Percentiles rank a stretch among this genome's conserved stretches.
Conservation (phyloP, 208 protist genomes). For the Endotrypanum monterogeii region DNA sequence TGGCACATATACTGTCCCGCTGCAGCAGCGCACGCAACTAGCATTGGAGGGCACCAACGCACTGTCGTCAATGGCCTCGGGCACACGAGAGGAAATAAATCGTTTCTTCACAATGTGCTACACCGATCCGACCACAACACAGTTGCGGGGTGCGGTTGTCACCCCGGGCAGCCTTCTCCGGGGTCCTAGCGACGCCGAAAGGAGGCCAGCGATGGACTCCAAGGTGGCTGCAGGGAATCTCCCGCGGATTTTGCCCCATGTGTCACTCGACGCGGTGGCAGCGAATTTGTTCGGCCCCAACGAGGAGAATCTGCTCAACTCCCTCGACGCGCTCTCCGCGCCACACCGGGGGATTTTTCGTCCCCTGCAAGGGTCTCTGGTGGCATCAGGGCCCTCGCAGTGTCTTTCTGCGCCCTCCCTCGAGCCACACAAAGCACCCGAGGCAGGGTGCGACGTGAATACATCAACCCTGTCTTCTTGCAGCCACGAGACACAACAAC, state of each 20-base stretch:
- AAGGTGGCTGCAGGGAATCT: background rate
- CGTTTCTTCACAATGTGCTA: constrained; percentile 8
- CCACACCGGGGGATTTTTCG: background rate
- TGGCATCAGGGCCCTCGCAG: background rate
- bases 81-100: background rate
- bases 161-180: background rate
- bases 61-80: background rate
- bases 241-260: background rate
- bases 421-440: background rate
- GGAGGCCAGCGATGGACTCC: background rate
- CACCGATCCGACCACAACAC: background rate
- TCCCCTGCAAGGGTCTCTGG: background rate
- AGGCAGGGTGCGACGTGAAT: background rate
- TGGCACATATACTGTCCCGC: background rate
- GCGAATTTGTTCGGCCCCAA: constrained; percentile 16
- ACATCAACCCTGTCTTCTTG: background rate
- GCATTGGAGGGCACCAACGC: constrained; percentile 7
- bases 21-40: constrained; percentile 18
- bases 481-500: background rate
- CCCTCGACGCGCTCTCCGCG: constrained; percentile 11
- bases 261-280: constrained; percentile 26
- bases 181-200: background rate
- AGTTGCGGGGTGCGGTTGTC: background rate
- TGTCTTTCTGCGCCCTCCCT: background rate
- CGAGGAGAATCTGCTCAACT: background rate